Conservation (phyloP, 805 yeast species). For the Barnettozyma californica region DNA sequence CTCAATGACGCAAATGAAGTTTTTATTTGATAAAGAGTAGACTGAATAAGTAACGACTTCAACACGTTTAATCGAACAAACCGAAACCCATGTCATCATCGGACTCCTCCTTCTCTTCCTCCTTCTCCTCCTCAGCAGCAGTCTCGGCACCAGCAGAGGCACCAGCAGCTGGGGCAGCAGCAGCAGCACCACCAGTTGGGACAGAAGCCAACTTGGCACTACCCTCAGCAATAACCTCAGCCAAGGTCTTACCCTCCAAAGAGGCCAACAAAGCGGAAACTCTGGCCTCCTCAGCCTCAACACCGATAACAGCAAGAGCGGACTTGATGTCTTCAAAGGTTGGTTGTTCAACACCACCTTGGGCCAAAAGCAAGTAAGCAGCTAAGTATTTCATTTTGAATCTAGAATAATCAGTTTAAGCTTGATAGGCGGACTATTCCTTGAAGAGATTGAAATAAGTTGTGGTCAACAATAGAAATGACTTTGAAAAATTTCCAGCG, state of each 20-base stretch:
- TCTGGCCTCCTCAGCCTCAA: slow-evolving; percentile 76
- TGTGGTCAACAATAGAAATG: not conserved
- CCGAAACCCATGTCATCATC: slow-evolving; percentile 79
- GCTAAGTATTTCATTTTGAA: slow-evolving; percentile 74
- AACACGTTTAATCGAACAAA: slow-evolving; percentile 49
- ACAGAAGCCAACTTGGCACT: slow-evolving; percentile 74
- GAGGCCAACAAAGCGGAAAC: slow-evolving; percentile 65
- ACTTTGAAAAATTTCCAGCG: not conserved
- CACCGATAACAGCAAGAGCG: slow-evolving; percentile 70
- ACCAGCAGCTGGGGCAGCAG: slow-evolving; percentile 51
- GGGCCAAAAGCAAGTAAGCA: slow-evolving; percentile 84
- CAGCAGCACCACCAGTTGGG: slow-evolving; percentile 80
- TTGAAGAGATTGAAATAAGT: slow-evolving; percentile 27
- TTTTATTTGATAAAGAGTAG: slow-evolving; percentile 2
- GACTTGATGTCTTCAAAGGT: slow-evolving; percentile 70
- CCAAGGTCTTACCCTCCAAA: slow-evolving; percentile 68
- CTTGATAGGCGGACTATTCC: slow-evolving; percentile 75
- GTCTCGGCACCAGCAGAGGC: slow-evolving; percentile 51
- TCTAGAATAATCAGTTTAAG: slow-evolving; percentile 76
- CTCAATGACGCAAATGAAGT: slow-evolving; percentile 3
- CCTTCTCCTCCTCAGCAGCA: slow-evolving; percentile 41
- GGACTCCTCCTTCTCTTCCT: slow-evolving; percentile 43
- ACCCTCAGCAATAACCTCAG: slow-evolving; percentile 76
- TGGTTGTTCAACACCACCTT: slow-evolving; percentile 84
- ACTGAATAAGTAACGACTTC: not conserved